A percentile compares a stretch with the other conserved stretches of the same genome.
phyloP scores from a whole-genome alignment of 2,329 filamentous ascomycete genomes.

The Alternaria atra region DNA sequence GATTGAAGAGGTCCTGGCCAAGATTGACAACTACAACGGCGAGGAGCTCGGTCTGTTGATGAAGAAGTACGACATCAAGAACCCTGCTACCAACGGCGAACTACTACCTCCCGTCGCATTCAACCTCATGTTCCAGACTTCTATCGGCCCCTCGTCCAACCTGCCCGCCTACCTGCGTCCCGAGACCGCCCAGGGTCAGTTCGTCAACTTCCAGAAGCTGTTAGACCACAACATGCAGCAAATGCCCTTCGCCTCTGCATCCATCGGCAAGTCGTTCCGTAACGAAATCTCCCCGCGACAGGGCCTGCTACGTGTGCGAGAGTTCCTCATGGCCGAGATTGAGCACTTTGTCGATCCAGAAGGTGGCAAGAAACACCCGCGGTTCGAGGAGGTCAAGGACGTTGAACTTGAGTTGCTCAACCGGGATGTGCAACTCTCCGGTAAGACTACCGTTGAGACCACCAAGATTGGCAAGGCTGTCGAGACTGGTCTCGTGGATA shows the following conservation, averaged over 20 bases:
- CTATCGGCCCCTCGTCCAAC: slow-evolving; percentile 91
- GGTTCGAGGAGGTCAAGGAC: slow-evolving; percentile 86
- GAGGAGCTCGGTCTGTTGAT: slow-evolving; percentile 87
- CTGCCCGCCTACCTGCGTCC: slow-evolving; percentile 72
- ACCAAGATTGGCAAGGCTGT: slow-evolving; percentile 89
- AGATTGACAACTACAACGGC: slow-evolving; percentile 94
- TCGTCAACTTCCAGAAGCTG: slow-evolving; percentile 95
- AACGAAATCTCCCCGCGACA: slow-evolving; percentile 96
- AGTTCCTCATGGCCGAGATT: slow-evolving; percentile 99
- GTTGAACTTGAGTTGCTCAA: slow-evolving; percentile 85
- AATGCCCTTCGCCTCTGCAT: slow-evolving; percentile 97
- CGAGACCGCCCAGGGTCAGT: slow-evolving; percentile 97
- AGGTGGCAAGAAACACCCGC: slow-evolving; percentile 90
- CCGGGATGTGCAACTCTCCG: slow-evolving; percentile 83
- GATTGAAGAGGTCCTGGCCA: slow-evolving; percentile 90
- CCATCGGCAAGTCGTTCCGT: slow-evolving; percentile 96
- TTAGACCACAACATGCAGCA: slow-evolving; percentile 94
- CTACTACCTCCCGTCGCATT: slow-evolving; percentile 86
- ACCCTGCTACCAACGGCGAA: slow-evolving; percentile 79
- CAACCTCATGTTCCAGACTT: slow-evolving; percentile 98
- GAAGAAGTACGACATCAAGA: slow-evolving; percentile 86
- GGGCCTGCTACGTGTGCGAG: slow-evolving; percentile 90
- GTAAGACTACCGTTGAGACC: slow-evolving; percentile 78
- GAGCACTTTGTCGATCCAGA: slow-evolving; percentile 98
- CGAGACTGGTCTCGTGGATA: slow-evolving; percentile 82